phyloP scores from a whole-genome alignment of 139 green algal species.

The Micractinium sp. region DNA sequence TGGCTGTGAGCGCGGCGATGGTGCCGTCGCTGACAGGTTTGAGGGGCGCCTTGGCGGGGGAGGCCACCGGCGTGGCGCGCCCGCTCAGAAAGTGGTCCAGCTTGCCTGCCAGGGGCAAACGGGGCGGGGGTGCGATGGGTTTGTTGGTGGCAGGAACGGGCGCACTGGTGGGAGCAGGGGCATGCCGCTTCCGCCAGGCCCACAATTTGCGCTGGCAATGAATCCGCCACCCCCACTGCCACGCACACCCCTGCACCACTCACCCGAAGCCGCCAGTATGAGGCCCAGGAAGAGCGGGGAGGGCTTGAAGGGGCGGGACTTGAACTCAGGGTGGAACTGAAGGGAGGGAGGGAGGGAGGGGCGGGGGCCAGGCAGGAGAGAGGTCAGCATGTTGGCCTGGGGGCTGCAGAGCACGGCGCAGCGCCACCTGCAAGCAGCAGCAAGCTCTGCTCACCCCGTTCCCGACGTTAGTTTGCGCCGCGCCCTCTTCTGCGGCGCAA shows the following conservation, averaged over 20 bases:
- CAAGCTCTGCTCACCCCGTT: too few relatives aligned
- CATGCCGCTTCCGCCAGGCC: not conserved
- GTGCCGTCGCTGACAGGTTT: constrained; percentile 7
- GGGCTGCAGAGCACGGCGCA: not conserved
- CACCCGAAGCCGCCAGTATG: constrained; percentile 72
- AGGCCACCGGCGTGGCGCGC: constrained; percentile 34
- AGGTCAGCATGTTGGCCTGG: too few relatives aligned
- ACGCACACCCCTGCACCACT: not conserved
- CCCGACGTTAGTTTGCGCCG: too few relatives aligned
- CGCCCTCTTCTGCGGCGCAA: too few relatives aligned
- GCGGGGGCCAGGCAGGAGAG: too few relatives aligned
- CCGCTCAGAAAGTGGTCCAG: constrained; percentile 45
- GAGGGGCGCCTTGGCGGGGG: constrained; percentile 31
- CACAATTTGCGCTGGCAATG: not conserved
- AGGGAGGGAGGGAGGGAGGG: too few relatives aligned
- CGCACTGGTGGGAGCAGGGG: too few relatives aligned
- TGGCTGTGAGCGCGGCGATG: not conserved
- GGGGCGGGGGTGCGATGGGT: too few relatives aligned
- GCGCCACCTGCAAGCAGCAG: too few relatives aligned
- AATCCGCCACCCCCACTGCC: not conserved
- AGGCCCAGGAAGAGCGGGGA: constrained; percentile 91
- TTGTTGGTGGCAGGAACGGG: too few relatives aligned
- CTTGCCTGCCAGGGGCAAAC: constrained; percentile 34
- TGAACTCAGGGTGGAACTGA: constrained; percentile 96
- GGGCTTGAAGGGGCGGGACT: constrained; percentile 80